Conservation (phyloP, 2,329 filamentous ascomycete genomes). For the Fusarium nematophilum region DNA sequence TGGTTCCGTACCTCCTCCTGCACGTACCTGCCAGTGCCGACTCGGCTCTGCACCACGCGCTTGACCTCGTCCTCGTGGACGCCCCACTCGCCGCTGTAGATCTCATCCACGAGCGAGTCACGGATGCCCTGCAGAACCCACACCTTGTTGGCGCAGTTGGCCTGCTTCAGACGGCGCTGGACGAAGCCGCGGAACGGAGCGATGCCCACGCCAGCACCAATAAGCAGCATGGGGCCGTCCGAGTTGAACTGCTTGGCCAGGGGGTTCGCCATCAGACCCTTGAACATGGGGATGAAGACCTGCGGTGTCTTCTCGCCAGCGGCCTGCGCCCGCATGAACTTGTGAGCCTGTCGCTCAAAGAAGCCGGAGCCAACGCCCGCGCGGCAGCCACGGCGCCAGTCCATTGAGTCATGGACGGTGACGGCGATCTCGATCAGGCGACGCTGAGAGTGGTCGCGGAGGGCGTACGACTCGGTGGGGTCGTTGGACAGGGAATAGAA, state of each 20-base stretch:
- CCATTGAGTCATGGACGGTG: conserved; percentile 86
- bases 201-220: conserved; percentile 95
- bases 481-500: conserved; percentile 99
- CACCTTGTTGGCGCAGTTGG: conserved; percentile 97
- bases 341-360: conserved; percentile 84
- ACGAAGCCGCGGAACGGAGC: conserved; percentile 98
- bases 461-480: conserved; percentile 79
- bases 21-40: conserved; percentile 87
- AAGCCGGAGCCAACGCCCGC: conserved; percentile 93
- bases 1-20: conserved; percentile 94
- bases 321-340: conserved; percentile 75
- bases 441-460: conserved; percentile 75
- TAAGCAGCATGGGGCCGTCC: conserved; percentile 96
- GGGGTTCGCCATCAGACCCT: conserved; percentile 96
- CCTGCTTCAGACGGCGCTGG: conserved; percentile 90
- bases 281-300: conserved; percentile 94
- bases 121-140: conserved; percentile 95
- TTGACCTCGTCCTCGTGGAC: conserved; percentile 90
- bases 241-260: conserved; percentile 90
- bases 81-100: conserved; percentile 97
- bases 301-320: conserved; percentile 68
- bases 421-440: conserved; percentile 96
- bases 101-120: conserved; percentile 94
- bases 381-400: conserved; percentile 79
- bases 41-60: conserved; percentile 80